phyloP scores from a whole-genome alignment of 345 rosid species.

The Citrus mangshanensis region DNA sequence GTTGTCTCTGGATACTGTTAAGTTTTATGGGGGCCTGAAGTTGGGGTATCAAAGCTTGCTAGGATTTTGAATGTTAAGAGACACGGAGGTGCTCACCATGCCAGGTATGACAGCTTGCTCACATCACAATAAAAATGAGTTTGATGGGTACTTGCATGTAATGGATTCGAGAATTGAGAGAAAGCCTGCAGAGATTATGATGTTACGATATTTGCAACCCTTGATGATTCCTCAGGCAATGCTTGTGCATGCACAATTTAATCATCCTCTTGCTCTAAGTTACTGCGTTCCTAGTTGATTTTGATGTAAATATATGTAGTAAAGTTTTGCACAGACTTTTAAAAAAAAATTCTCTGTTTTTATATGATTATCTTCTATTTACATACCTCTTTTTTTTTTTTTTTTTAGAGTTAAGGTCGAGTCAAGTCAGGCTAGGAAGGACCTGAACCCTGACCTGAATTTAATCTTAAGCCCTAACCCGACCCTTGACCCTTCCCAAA shows the following conservation, averaged over 20 bases:
- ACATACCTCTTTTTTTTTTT: not conserved
- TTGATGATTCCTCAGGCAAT: not conserved
- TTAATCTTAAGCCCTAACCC: too few species aligned
- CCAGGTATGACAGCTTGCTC: not conserved
- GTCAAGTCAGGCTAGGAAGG: too few species aligned
- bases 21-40: not conserved
- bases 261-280: not conserved
- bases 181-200: not conserved
- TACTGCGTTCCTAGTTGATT: not conserved
- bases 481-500: too few species aligned
- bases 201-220: not conserved
- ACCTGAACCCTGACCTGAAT: accelerated
- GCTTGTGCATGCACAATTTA: not conserved
- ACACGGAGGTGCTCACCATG: not conserved
- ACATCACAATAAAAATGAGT: not conserved
- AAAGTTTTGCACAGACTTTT: not conserved
- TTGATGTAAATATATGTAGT: too few species aligned
- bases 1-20: not conserved
- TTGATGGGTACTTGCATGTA: not conserved
- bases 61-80: not conserved
- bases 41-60: not conserved
- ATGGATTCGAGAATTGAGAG: not conserved
- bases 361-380: too few species aligned
- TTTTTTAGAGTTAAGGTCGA: accelerated
- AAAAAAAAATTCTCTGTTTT: too few species aligned